Percentiles rank a stretch among this genome's conserved stretches.
phyloP scores from a whole-genome alignment of 257 asterid genomes.

The Nicotiana attenuata region DNA sequence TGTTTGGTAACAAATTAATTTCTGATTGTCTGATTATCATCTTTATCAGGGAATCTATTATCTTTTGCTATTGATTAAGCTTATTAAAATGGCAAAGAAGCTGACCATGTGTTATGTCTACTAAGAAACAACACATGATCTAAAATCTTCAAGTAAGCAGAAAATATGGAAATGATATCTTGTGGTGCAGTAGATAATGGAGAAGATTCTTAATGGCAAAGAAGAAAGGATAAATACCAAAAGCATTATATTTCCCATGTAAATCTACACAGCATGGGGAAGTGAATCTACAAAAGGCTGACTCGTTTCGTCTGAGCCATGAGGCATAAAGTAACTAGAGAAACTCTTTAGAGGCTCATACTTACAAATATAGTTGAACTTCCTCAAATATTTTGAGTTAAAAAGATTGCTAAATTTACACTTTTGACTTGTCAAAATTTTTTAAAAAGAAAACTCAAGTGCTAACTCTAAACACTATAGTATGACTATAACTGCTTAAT shows the following conservation, averaged over 20 bases:
- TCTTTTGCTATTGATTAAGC: background rate
- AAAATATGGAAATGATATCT: background rate
- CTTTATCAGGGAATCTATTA: background rate
- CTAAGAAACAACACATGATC: background rate
- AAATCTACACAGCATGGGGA: background rate
- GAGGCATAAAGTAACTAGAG: background rate
- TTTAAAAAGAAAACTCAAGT: background rate
- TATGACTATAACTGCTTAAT: background rate
- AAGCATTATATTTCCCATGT: background rate
- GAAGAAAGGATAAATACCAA: background rate
- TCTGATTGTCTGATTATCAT: background rate
- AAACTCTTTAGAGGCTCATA: background rate
- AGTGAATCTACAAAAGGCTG: background rate
- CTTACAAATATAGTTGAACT: background rate
- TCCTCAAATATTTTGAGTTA: background rate
- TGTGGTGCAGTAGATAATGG: background rate
- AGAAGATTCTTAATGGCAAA: constrained; percentile 1
- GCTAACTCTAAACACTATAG: background rate
- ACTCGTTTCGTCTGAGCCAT: background rate
- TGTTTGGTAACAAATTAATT: background rate
- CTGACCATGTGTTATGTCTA: background rate
- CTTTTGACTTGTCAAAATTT: no score
- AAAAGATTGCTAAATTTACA: background rate
- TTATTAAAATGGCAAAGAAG: background rate
- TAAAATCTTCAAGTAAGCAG: background rate